Evolutionary conservation across 2,329 filamentous ascomycete species (phyloP), one percentile per base, ranked within the genome.

Genomic region (Hansfordia pulvinata): DNA sequence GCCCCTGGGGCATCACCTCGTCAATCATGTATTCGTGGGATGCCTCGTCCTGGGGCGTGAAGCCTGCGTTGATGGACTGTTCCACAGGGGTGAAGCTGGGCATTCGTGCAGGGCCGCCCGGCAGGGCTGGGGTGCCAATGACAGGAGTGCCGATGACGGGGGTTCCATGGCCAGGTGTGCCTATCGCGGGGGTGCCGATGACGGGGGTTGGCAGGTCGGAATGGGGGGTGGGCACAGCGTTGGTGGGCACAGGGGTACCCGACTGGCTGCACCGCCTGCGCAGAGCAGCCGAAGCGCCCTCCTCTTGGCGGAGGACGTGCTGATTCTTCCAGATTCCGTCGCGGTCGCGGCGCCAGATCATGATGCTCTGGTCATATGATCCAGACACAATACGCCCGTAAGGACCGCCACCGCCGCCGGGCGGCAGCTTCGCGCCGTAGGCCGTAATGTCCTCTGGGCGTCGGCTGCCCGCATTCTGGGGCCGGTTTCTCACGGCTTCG

Each of bases 311-410:
- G 8, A 93, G 61, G 23, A 71, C 70, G 37, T 88, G 81, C 18
- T 74, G 73, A 28, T 76, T 72, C 38, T 76, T 76, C 86, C 90
- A 96, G 15, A 80, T 70, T 3, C 86, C 86, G 37, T 90, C 76
- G 37, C 74, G 70, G 36, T 92, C 80, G 34, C 83, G 76, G 39
- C 81, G 78, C 90, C 90, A 98, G 30, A 98, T 82, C 37, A 94
- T 86, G 39, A 98, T 84, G 8, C 76, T 86, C 54, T 93, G 84
- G 40, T 98, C 90, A 40, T 98, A 98, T 1, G 85, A 93, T 3
- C 90, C 90, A 6, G 86, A 94, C 4, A 98, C 84, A 32, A 98
- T 98, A n/a, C 86, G 76, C 8, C 80, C 84, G 60, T 88, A 94
- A 38, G 68, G 76, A 42, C 83, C 83, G 15, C 88, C 85, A 20